Conservation (phyloP, 2,329 filamentous ascomycete species). For the Neonectria punicea region DNA sequence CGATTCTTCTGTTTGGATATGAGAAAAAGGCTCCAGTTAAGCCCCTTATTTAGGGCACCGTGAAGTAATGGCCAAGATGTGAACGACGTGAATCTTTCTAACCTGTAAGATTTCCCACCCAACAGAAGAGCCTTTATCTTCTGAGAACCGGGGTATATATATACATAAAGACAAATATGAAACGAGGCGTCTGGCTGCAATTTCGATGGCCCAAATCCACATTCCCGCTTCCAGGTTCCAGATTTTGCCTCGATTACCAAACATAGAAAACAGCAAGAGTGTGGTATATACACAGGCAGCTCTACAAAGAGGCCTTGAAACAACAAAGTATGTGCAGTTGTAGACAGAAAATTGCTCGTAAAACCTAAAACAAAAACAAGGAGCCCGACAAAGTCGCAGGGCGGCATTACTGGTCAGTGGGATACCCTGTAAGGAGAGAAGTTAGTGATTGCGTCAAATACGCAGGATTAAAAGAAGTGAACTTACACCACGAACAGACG, state of each 20-base stretch:
- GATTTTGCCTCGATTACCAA: neutral
- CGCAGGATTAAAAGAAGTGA: no score
- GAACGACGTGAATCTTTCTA: conserved; percentile 6
- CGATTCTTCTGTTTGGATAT: neutral
- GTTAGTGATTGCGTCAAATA: neutral
- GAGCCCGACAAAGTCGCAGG: neutral
- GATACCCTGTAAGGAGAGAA: conserved; percentile 32
- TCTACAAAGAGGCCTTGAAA: neutral
- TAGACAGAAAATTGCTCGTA: neutral
- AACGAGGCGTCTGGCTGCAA: neutral
- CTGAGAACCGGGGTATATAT: conserved; percentile 4
- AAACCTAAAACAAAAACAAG: neutral
- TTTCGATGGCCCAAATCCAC: conserved; percentile 6
- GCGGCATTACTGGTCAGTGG: neutral
- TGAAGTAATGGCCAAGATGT: neutral
- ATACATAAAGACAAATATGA: neutral
- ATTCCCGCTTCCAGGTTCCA: neutral
- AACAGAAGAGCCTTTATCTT: neutral
- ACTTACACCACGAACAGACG: conserved; percentile 71
- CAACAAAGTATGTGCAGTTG: conserved; percentile 7
- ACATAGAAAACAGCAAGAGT: neutral
- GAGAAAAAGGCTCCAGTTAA: neutral
- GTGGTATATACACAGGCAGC: neutral
- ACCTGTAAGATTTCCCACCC: neutral
- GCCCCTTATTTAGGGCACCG: neutral